Evolutionary conservation across 768 basidiomycete genomes (phyloP), one percentile per base, ranked within the genome.

Genomic region (Saitozyma podzolica): DNA sequence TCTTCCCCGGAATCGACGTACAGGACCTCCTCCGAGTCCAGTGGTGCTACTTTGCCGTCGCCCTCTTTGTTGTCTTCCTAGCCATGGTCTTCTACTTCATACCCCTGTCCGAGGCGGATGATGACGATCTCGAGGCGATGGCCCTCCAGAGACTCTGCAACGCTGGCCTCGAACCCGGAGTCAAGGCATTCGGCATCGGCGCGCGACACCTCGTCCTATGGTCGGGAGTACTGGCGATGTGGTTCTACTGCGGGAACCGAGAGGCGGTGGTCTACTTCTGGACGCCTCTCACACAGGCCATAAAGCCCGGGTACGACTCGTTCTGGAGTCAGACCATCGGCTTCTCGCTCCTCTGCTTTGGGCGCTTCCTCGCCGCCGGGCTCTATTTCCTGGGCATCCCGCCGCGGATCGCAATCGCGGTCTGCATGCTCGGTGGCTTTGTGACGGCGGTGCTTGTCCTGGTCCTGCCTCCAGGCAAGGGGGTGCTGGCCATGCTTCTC

Each of bases 11-110:
- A 7, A 52, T 75, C 14, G 52, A 49, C 49, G 65, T 60, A 14
- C 41, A 40, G 9, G 55, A 64, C 16, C 55, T 76, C 29, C 73
- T 76, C 67, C 64, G 70, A 9, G 69, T 74, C 8, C 75, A 78
- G 59, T 78, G 75, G 75, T 73, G 70, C 48, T 78, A 78, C 54
- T 64, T 78, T 47, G 73, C 72, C 17, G 67, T 78, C 0, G 66
- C 73, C 6, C 58, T 78, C 2, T 76, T 76, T 42, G 77, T 73
- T 13, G 65, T 74, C 41, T 54, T 63, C 20, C 65, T 78, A 7
- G 75, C 75, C 9, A 67, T 73, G 4, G 61, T 74, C 29, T 78
- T 75, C 65, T 75, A 69, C 63, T 78, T 76, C 60, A 67, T 74
- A 47, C 69, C 69, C 2, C 58, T 78, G 13, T 64, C 67, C 16